Evolutionary conservation across 495 filamentous ascomycete species (phyloP).

Genomic region (Aspergillus cristatus): DNA sequence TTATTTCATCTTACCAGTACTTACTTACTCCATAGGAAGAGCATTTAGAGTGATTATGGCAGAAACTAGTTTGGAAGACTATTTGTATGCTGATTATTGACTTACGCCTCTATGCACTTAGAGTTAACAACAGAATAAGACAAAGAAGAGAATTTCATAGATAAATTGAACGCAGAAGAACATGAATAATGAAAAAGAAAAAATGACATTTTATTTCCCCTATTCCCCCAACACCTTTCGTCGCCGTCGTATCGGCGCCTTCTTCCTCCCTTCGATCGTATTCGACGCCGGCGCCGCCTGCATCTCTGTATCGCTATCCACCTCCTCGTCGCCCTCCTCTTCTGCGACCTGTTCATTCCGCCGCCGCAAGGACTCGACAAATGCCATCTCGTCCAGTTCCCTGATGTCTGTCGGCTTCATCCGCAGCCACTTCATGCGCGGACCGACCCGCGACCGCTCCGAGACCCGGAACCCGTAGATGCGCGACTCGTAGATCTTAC

Average conservation of each 20-base stretch:
- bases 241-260: constrained; percentile 42
- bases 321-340: constrained; percentile 18
- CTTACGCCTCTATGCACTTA: constrained; percentile 16
- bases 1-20: too few relatives aligned
- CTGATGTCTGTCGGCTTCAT: constrained; percentile 69
- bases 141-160: neutral
- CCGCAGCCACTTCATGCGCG: constrained; percentile 93
- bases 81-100: constrained; percentile 12
- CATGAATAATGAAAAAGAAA: constrained; percentile 7
- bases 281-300: constrained; percentile 8
- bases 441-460: constrained; percentile 75
- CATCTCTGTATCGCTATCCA: constrained; percentile 40
- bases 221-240: constrained; percentile 14
- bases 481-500: constrained; percentile 82
- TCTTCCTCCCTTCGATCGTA: constrained; percentile 39
- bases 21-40: too few relatives aligned
- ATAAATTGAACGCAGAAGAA: constrained; percentile 1
- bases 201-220: constrained; percentile 3
- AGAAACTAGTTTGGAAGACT: too few relatives aligned
- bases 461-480: constrained; percentile 96
- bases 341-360: neutral
- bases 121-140: constrained; percentile 2
- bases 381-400: constrained; percentile 70
- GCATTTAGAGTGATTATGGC: too few relatives aligned
- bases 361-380: constrained; percentile 32